Percentiles rank a stretch among this genome's conserved stretches.
Evolutionary conservation across 2,329 filamentous ascomycete species (phyloP).

Genomic region (Aspergillus jensenii): DNA sequence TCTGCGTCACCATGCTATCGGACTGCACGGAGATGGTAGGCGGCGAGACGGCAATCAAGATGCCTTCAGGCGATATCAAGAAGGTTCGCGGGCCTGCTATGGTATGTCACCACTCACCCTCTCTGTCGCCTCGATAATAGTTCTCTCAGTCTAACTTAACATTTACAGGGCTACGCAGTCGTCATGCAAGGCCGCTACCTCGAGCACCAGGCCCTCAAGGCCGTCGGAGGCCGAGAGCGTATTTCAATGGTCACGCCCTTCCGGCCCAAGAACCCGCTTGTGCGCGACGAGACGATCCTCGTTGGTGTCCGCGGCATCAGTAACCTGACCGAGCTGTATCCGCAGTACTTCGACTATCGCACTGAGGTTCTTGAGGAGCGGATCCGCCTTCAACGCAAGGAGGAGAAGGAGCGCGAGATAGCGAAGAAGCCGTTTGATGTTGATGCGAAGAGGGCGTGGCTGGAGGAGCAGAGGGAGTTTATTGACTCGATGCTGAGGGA

Average conservation of each 20-base stretch:
- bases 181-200: conserved; percentile 66
- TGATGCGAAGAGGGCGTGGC: conserved; percentile 29
- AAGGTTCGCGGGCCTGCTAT: conserved; percentile 3
- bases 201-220: conserved; percentile 60
- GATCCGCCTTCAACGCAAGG: conserved; percentile 46
- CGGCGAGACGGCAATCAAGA: conserved; percentile 47
- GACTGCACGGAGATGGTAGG: conserved; percentile 64
- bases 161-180: conserved; percentile 44
- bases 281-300: conserved; percentile 59
- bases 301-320: conserved; percentile 58
- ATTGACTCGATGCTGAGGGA: conserved; percentile 38
- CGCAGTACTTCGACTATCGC: conserved; percentile 59
- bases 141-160: too few species aligned
- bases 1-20: conserved; percentile 68
- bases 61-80: not conserved
- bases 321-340: conserved; percentile 55
- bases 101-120: not conserved
- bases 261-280: conserved; percentile 54
- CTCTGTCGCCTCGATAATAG: not conserved
- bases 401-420: conserved; percentile 25
- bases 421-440: conserved; percentile 24
- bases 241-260: conserved; percentile 65
- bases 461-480: conserved; percentile 33
- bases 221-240: conserved; percentile 57
- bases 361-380: conserved; percentile 60